These are phyloP conservation scores for Tylopilus rubrobrunneus DNA, from an alignment of 768 basidiomycete genomes.

Conservation along the genomic window DNA sequence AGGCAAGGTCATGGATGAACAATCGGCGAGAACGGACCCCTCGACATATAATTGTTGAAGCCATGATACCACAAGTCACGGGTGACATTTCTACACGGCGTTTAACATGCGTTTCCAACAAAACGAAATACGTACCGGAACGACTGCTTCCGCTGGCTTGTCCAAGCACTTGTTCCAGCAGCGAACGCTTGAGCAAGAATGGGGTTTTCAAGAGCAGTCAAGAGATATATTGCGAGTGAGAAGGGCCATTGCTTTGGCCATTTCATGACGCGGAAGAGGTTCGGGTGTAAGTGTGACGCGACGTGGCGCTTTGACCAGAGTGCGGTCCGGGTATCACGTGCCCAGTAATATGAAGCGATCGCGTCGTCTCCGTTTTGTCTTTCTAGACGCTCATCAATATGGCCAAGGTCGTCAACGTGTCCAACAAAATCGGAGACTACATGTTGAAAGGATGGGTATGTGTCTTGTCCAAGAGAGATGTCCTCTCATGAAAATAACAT, in stretches of 20 bases:
- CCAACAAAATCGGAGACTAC: slow-evolving; percentile 61
- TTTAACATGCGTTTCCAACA: neutral
- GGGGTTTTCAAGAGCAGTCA: slow-evolving; percentile 34
- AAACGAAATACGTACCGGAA: slow-evolving; percentile 43
- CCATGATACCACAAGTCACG: slow-evolving; percentile 89
- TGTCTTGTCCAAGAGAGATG: neutral
- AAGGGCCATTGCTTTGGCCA: slow-evolving; percentile 51
- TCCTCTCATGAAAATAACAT: slow-evolving; percentile 7
- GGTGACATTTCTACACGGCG: slow-evolving; percentile 53
- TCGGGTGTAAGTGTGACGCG: slow-evolving; percentile 12
- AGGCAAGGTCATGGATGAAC: slow-evolving; percentile 14
- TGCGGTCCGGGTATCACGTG: slow-evolving; percentile 17
- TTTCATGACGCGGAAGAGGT: slow-evolving; percentile 28
- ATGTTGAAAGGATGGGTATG: slow-evolving; percentile 77
- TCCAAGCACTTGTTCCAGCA: slow-evolving; percentile 44
- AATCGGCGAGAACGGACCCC: slow-evolving; percentile 45
- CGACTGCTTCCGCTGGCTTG: slow-evolving; percentile 50
- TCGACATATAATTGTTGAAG: slow-evolving; percentile 82
- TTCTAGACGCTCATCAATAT: slow-evolving; percentile 30
- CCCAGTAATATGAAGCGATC: neutral
- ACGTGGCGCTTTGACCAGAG: slow-evolving; percentile 18
- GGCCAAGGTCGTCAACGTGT: slow-evolving; percentile 52
- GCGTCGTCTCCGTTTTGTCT: neutral
- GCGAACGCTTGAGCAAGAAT: slow-evolving; percentile 11
- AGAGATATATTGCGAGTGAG: slow-evolving; percentile 39